Evolutionary conservation across 495 filamentous ascomycete genomes (phyloP).

Genomic region (Poronia punctata): DNA sequence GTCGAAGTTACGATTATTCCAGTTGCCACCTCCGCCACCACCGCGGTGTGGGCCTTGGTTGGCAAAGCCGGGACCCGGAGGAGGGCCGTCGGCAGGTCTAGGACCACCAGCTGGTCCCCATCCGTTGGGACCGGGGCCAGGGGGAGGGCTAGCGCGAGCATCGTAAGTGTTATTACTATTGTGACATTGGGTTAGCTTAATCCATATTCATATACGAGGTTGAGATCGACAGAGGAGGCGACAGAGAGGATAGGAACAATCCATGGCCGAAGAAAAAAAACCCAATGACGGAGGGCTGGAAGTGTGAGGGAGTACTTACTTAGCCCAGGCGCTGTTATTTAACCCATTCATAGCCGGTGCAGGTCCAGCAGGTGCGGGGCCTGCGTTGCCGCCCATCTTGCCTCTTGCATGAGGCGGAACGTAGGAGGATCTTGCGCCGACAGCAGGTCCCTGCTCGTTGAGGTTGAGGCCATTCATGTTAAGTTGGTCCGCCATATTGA

Average conservation of each 20-base stretch:
- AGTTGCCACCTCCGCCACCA: conserved; percentile 13
- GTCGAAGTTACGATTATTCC: conserved; percentile 33
- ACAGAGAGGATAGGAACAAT: background rate
- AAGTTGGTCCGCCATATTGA: conserved; percentile 85
- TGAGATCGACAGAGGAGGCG: background rate
- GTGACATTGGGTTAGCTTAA: conserved; percentile 13
- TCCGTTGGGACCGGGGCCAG: conserved; percentile 23
- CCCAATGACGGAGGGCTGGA: background rate
- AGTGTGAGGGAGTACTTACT: conserved; percentile 36
- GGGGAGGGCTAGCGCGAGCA: too few species aligned
- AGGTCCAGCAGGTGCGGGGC: conserved; percentile 25
- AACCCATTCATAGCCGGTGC: conserved; percentile 39
- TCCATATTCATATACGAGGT: background rate
- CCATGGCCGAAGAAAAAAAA: background rate
- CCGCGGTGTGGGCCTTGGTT: conserved; percentile 20
- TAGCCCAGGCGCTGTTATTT: conserved; percentile 58
- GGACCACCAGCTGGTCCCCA: conserved; percentile 14
- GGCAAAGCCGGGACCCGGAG: conserved; percentile 18
- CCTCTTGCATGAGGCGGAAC: conserved; percentile 91
- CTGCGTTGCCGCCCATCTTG: conserved; percentile 37
- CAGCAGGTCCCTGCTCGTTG: conserved; percentile 51
- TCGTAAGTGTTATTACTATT: conserved; percentile 39
- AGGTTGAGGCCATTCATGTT: conserved; percentile 83
- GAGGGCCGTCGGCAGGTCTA: conserved; percentile 15
- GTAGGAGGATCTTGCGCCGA: conserved; percentile 58